These are phyloP conservation scores for Tuber indicum DNA, from an alignment of 495 filamentous ascomycete species.

Conservation along the genomic window DNA sequence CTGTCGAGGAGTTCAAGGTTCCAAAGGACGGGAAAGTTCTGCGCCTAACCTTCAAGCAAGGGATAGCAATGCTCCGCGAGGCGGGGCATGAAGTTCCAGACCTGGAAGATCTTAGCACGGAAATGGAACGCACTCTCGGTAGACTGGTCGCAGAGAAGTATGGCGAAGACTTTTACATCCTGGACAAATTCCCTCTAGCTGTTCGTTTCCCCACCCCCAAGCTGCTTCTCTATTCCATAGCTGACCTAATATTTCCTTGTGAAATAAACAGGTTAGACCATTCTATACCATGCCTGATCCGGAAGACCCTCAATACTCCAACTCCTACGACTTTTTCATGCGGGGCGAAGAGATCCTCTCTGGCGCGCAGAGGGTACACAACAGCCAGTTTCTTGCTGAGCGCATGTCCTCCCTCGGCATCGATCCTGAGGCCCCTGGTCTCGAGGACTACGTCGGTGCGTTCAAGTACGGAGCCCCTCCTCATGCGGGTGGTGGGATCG, in stretches of 20 bases:
- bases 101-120: slow-evolving; percentile 72
- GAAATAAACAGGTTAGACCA: slow-evolving; percentile 49
- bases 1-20: slow-evolving; percentile 59
- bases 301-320: slow-evolving; percentile 63
- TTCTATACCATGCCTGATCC: slow-evolving; percentile 94
- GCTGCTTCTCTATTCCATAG: neutral
- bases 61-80: slow-evolving; percentile 69
- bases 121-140: slow-evolving; percentile 82
- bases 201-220: slow-evolving; percentile 43
- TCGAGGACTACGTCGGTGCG: slow-evolving; percentile 82
- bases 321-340: slow-evolving; percentile 93
- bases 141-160: slow-evolving; percentile 77
- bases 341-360: slow-evolving; percentile 89
- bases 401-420: slow-evolving; percentile 71
- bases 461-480: slow-evolving; percentile 86
- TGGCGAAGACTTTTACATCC: slow-evolving; percentile 83
- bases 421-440: slow-evolving; percentile 56
- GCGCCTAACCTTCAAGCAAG: slow-evolving; percentile 72
- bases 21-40: slow-evolving; percentile 77
- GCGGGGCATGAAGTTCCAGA: slow-evolving; percentile 68
- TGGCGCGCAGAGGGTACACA: slow-evolving; percentile 87
- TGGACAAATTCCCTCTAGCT: slow-evolving; percentile 83
- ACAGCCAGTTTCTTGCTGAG: slow-evolving; percentile 63
- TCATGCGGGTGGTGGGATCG: slow-evolving; percentile 84
- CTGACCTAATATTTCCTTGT: neutral